Evolutionary conservation across 2,329 filamentous ascomycete genomes (phyloP), one percentile per base, ranked within the genome.

Genomic region (Atkinsonella hypoxylon): DNA sequence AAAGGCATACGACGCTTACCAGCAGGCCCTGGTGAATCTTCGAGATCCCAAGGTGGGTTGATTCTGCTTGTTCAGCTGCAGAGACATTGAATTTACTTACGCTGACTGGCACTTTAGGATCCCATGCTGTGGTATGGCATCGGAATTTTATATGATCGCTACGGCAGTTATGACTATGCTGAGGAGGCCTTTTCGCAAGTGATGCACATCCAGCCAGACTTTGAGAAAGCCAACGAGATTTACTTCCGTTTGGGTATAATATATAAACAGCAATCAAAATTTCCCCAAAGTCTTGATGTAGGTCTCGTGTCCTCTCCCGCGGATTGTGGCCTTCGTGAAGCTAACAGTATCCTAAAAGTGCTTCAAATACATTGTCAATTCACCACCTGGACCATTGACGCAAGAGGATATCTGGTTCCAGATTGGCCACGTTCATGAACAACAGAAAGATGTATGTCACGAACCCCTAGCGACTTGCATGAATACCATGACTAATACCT

Each of bases 361-460:
- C 74, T 98, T 98, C 74, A 93, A 93, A 69, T 97, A 95, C 65
- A 98, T 98, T 58, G 90, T 97, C 56, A 85, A 81, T 58, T 90
- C 95, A 49, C 91, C 93, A 30, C 93, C 93, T 3, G 83, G 88
- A 4, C 93, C 93, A 2, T 69, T 98, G 59, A 96, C 90, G 0
- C 90, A 97, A 66, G 91, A 97, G 67, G 93, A 98, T 61, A 98
- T 98, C 54, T 97, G 91, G 91, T 98, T 98, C 73, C 93, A 98
- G 68, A 97, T 98, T 63, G 93, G 93, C 26, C 93, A 98, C 67
- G 93, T 98, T 47, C 90, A 98, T 62, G 93, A 98, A 65, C 93
- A 97, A 63, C 91, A 97, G 68, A 97, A 97, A 76, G 93, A 98
- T 62, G 90, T 95, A 76, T 71, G 89, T 77, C 15, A 15, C 4